phyloP scores from a whole-genome alignment of 352 stramenopile species.

The Peronosclerospora sorghi region DNA sequence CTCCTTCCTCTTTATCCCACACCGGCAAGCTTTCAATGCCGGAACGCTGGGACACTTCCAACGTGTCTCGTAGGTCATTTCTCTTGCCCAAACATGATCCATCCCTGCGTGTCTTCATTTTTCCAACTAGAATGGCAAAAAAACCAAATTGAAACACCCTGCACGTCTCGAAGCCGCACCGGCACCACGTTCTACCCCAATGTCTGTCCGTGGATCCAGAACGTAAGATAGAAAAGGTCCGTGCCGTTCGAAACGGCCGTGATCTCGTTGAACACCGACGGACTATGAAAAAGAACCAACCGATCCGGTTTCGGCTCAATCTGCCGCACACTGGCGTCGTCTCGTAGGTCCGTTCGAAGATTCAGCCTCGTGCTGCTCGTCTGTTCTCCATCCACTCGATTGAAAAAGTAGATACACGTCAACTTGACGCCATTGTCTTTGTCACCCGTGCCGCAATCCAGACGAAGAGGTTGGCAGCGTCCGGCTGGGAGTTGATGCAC shows the following conservation, averaged over 20 bases:
- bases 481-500: constrained; percentile 33
- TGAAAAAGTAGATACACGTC: constrained; percentile 66
- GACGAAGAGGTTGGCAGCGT: constrained; percentile 37
- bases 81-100: too few species aligned
- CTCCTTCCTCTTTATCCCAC: too few species aligned
- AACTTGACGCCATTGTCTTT: constrained; percentile 76
- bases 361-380: constrained; percentile 19
- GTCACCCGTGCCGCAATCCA: constrained; percentile 56
- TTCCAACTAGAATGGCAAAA: too few species aligned
- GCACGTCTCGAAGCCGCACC: too few species aligned
- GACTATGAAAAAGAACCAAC: constrained; percentile 60
- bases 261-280: constrained; percentile 61
- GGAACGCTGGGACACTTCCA: too few species aligned
- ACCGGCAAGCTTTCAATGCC: too few species aligned
- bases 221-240: constrained; percentile 55
- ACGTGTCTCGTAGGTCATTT: too few species aligned
- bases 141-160: too few species aligned
- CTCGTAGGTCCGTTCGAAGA: constrained; percentile 22
- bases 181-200: constrained; percentile 12
- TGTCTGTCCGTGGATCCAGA: constrained; percentile 74
- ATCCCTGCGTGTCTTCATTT: too few species aligned
- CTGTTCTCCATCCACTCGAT: constrained; percentile 6
- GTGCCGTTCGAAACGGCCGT: constrained; percentile 15
- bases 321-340: constrained; percentile 21
- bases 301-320: constrained; percentile 33